These are phyloP conservation scores for Malus hybrid DNA, from an alignment of 331 rosid species.

Conservation along the genomic window DNA sequence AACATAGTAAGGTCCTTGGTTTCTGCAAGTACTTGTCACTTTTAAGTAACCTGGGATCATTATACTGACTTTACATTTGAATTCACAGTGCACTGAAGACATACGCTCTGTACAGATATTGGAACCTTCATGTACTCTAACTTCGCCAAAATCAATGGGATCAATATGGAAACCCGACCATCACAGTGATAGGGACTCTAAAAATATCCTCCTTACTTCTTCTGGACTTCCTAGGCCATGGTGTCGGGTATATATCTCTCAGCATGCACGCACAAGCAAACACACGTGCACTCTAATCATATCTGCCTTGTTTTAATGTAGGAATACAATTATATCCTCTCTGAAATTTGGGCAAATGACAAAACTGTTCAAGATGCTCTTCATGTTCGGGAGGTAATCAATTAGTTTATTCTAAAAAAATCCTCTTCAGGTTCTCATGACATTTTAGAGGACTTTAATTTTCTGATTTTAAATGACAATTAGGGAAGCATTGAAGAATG, in stretches of 20 bases:
- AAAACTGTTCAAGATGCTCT: constrained; percentile 11
- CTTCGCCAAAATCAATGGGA: neutral
- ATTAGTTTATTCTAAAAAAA: neutral
- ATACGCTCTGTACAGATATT: neutral
- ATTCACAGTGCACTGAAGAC: neutral
- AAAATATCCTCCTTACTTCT: neutral
- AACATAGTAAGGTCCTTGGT: neutral
- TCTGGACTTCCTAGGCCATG: neutral
- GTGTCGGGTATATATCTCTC: constrained; percentile 7
- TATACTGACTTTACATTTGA: neutral
- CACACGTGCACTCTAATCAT: neutral
- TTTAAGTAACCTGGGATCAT: neutral
- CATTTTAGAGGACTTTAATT: neutral
- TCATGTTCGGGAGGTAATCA: neutral
- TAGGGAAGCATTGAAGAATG: constrained; percentile 12
- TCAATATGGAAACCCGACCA: neutral
- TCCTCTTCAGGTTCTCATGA: neutral
- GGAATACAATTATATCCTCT: neutral
- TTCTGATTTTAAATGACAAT: neutral
- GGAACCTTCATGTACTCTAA: neutral
- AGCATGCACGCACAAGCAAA: neutral
- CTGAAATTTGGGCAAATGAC: constrained; percentile 8
- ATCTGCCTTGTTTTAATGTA: neutral
- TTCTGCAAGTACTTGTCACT: neutral
- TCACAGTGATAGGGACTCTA: neutral